Conservation (phyloP, 176 grass and related monocot genomes). For the Metroxylon sagu region DNA sequence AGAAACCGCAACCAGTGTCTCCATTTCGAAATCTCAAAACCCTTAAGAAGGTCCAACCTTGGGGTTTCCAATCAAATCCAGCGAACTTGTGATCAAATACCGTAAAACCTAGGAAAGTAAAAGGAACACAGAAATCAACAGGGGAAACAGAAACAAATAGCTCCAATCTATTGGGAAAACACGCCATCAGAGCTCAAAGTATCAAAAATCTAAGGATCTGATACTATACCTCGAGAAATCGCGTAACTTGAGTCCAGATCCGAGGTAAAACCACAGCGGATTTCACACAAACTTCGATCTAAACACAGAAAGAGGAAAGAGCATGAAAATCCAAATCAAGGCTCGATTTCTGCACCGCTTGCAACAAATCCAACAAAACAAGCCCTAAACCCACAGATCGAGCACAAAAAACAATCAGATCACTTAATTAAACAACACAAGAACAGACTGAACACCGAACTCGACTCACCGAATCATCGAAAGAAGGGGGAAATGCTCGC, state of each 20-base stretch:
- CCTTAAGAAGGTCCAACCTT: background rate
- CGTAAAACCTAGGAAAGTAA: slow-evolving; percentile 19
- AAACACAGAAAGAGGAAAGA: background rate
- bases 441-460: background rate
- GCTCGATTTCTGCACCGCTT: no score
- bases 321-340: no score
- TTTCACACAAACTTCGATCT: background rate
- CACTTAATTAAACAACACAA: no score
- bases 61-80: background rate
- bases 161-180: no score
- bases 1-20: slow-evolving; percentile 50
- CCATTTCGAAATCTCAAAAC: slow-evolving; percentile 26
- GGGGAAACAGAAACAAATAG: no score
- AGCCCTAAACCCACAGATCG: background rate
- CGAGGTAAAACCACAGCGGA: slow-evolving; percentile 3
- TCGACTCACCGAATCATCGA: slow-evolving; percentile 24
- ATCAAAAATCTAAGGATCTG: background rate
- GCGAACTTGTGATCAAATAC: background rate
- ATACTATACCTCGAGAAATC: background rate
- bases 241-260: slow-evolving; percentile 22
- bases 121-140: background rate
- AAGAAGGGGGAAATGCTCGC: background rate
- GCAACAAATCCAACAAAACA: no score
- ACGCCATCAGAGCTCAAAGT: no score
- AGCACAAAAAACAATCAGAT: slow-evolving; percentile 3